These are phyloP conservation scores for Trichomonascus vanleenenianus DNA, from an alignment of 805 yeast genomes.

Conservation along the genomic window DNA sequence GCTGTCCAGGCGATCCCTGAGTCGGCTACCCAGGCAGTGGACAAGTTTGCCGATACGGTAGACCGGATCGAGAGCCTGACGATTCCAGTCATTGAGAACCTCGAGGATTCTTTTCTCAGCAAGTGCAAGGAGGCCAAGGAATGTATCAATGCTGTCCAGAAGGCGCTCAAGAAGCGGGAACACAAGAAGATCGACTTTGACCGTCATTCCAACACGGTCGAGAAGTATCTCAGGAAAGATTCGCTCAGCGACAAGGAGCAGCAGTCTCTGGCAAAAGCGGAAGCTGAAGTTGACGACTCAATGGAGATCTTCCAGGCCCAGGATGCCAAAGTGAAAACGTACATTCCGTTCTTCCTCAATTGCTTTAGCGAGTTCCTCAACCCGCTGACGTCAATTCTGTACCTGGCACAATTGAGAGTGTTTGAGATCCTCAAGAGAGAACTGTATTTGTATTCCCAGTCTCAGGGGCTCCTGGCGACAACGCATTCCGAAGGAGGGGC, in stretches of 20 bases:
- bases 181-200: slow-evolving; percentile 34
- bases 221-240: slow-evolving; percentile 23
- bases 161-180: slow-evolving; percentile 28
- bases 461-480: slow-evolving; percentile 17
- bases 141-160: slow-evolving; percentile 24
- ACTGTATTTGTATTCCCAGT: slow-evolving; percentile 16
- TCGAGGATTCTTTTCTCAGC: slow-evolving; percentile 18
- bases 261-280: slow-evolving; percentile 19
- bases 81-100: slow-evolving; percentile 18
- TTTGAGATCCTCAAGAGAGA: slow-evolving; percentile 18
- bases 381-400: slow-evolving; percentile 23
- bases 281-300: slow-evolving; percentile 25
- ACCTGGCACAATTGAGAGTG: slow-evolving; percentile 22
- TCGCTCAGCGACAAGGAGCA: slow-evolving; percentile 25
- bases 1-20: slow-evolving; percentile 26
- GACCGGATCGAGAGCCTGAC: slow-evolving; percentile 18
- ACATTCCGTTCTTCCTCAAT: slow-evolving; percentile 23
- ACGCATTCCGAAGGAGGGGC: background rate
- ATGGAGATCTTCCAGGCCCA: slow-evolving; percentile 24
- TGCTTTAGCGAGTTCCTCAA: slow-evolving; percentile 27
- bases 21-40: slow-evolving; percentile 20
- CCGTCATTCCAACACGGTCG: slow-evolving; percentile 25
- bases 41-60: slow-evolving; percentile 19
- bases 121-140: slow-evolving; percentile 20
- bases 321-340: slow-evolving; percentile 23